Evolutionary conservation across 148 eudicot species (phyloP), one percentile per base, ranked within the genome.

Genomic region (Camellia japonica): DNA sequence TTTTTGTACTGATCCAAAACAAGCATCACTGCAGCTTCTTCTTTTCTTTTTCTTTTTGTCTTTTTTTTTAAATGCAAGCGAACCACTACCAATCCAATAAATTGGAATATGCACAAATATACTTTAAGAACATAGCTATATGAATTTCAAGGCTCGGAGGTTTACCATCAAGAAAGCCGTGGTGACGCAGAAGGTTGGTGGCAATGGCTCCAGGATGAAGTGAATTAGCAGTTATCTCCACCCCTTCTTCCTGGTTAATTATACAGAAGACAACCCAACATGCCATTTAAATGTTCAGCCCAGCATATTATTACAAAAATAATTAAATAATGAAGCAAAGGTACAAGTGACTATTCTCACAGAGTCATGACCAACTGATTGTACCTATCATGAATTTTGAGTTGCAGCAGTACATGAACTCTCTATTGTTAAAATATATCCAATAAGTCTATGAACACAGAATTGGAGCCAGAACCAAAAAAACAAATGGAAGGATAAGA

Each of bases 131-230:
- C 11, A 42, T 41, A 15, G 18, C 14, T 42, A 13, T 65, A 83
- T 43, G 23, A 75, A 77, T 60, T 7, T 47, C 14, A 74, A 51
- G 15, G 15, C 3, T 41, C 38, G 76, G 47, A 58, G 66, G 56
- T 61, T 81, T 85, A 95, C 98, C 91, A 72, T 86, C 84, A 63
- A 93, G 11, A 30, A 88, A n/a, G 70, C 89, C 52, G 59, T 66
- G 88, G 86, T 95, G 88, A 65, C 93, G 92, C 61, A 85, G 72
- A 63, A 91, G 92, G 81, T 92, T 93, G 81, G 99, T 95, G 66
- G 88, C 84, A 78, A 95, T 91, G 55, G 90, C 82, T 78, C 99
- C 99, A 10, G 99, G 99, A 78, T 94, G 98, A 61, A 94, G 90
- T 47, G 98, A 90, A 80, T 94, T 94, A 7, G 93, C 94, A 43